Conservation (phyloP, 345 rosid species). For the Excoecaria cochinchinensis region DNA sequence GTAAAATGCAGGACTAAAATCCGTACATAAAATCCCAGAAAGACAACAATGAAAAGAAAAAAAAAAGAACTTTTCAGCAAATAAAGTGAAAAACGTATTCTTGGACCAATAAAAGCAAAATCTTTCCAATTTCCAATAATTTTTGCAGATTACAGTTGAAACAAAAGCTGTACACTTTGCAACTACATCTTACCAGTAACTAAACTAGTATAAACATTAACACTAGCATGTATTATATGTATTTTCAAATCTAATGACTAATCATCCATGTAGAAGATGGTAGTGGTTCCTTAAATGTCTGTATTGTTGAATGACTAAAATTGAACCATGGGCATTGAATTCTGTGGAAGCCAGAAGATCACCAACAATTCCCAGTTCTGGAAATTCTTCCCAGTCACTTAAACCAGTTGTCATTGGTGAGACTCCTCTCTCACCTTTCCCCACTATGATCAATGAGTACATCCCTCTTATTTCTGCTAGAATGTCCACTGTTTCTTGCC, state of each 20-base stretch:
- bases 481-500: conserved; percentile 43
- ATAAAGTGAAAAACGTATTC: background rate
- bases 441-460: conserved; percentile 66
- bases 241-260: background rate
- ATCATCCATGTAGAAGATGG: background rate
- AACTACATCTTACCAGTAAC: background rate
- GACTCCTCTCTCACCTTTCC: conserved; percentile 50
- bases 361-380: conserved; percentile 65
- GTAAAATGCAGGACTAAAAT: background rate
- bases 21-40: background rate
- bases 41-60: background rate
- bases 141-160: background rate
- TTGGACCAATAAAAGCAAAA: background rate
- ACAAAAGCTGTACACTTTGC: conserved; percentile 6
- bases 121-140: background rate
- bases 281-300: background rate
- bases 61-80: background rate
- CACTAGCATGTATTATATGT: background rate
- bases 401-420: conserved; percentile 54
- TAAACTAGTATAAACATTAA: background rate
- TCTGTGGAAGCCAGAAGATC: conserved; percentile 69
- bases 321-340: conserved; percentile 49
- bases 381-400: conserved; percentile 95
- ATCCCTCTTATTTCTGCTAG: conserved; percentile 51
- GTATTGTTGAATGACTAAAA: conserved; percentile 71